Evolutionary conservation across 768 basidiomycete genomes (phyloP).

Genomic region (Daedalea quercina): DNA sequence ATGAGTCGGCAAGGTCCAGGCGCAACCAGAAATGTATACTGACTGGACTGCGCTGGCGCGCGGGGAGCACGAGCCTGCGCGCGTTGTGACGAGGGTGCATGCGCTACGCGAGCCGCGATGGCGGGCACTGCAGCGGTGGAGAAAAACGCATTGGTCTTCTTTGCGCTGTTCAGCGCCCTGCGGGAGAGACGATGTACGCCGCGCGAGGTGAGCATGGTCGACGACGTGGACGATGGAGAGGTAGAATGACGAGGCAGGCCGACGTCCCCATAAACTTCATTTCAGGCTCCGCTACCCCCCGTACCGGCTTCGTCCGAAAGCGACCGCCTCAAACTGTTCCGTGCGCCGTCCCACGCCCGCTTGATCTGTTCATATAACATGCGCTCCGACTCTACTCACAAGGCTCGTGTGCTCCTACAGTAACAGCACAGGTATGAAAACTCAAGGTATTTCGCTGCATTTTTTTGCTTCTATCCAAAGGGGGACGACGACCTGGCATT

Average conservation of each 20-base stretch:
- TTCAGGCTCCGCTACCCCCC: conserved; percentile 18
- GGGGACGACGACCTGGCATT: not conserved
- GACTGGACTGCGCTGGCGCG: conserved; percentile 47
- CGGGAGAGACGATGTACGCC: conserved; percentile 84
- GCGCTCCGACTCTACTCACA: not conserved
- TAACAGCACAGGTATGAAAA: no score
- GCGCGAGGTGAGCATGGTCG: conserved; percentile 78
- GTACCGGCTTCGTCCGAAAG: conserved; percentile 21
- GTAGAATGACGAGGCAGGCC: conserved; percentile 19
- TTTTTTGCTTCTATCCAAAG: no score
- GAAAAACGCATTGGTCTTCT: conserved; percentile 75
- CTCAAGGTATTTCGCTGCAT: no score
- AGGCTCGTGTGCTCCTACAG: not conserved
- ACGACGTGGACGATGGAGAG: conserved; percentile 24
- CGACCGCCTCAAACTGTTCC: not conserved
- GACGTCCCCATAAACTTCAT: conserved; percentile 23
- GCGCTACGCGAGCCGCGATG: conserved; percentile 44
- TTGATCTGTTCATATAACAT: not conserved
- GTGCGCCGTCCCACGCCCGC: not conserved
- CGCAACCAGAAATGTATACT: conserved; percentile 19
- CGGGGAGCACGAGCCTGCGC: conserved; percentile 42
- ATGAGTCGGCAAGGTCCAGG: not conserved
- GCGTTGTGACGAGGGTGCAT: conserved; percentile 40
- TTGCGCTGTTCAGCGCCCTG: conserved; percentile 72
- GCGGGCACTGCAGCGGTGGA: conserved; percentile 55